Evolutionary conservation across 257 asterid species (phyloP).

Genomic region (Agastache rugosa): DNA sequence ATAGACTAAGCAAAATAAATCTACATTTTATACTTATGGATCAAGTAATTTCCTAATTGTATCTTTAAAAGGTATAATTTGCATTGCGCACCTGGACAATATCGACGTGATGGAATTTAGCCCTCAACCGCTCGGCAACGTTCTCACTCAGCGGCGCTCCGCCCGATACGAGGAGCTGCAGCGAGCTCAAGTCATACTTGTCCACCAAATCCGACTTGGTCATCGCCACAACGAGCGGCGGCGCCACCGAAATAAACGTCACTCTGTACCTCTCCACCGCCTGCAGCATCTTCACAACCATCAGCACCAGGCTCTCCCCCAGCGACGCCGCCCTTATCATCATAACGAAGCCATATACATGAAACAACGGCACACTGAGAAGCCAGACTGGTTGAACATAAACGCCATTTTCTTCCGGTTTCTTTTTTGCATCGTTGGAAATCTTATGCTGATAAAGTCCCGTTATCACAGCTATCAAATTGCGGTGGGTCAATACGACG

Average conservation of each 20-base stretch:
- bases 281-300: conserved; percentile 73
- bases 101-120: conserved; percentile 61
- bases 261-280: conserved; percentile 74
- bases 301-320: conserved; percentile 70
- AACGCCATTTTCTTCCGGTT: conserved; percentile 18
- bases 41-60: no score
- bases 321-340: conserved; percentile 61
- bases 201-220: conserved; percentile 72
- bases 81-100: conserved; percentile 60
- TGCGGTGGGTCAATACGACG: conserved; percentile 79
- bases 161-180: conserved; percentile 67
- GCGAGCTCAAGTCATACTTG: conserved; percentile 79
- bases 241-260: conserved; percentile 76
- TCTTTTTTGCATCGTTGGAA: background rate
- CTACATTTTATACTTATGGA: no score
- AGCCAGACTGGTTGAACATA: conserved; percentile 46
- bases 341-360: conserved; percentile 84
- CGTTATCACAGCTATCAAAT: conserved; percentile 56
- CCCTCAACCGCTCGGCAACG: conserved; percentile 58
- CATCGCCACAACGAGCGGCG: conserved; percentile 85
- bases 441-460: conserved; percentile 40
- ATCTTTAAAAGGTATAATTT: no score
- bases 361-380: conserved; percentile 80
- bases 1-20: no score
- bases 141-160: conserved; percentile 95